These are phyloP conservation scores for Citrus hindsii DNA, from an alignment of 345 rosid species.

Conservation along the genomic window DNA sequence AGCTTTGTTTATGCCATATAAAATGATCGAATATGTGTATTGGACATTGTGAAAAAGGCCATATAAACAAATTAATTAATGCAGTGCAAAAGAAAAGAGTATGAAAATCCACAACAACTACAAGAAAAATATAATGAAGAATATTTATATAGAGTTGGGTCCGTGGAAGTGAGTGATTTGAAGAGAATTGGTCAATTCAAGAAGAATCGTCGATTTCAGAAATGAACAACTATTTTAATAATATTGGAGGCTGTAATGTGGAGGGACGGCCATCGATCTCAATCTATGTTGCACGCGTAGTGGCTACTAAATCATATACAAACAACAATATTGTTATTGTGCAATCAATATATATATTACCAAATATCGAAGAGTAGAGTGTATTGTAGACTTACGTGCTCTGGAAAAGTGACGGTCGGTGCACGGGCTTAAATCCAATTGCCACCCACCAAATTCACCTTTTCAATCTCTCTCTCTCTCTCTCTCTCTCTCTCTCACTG, in stretches of 20 bases:
- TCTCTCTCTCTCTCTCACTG: background rate
- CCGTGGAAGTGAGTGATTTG: slow-evolving; percentile 6
- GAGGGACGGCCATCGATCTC: slow-evolving; percentile 7
- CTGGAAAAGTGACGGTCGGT: slow-evolving; percentile 28
- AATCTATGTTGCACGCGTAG: slow-evolving; percentile 30
- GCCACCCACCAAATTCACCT: slow-evolving; percentile 31
- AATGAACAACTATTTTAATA: background rate
- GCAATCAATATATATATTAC: too few relatives aligned
- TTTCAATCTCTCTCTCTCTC: slow-evolving; percentile 4
- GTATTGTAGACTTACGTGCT: slow-evolving; percentile 21
- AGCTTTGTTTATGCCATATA: background rate
- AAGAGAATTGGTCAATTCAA: slow-evolving; percentile 2
- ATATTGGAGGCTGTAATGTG: background rate
- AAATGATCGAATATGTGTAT: background rate
- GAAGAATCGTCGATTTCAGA: background rate
- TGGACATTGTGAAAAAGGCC: slow-evolving; percentile 7
- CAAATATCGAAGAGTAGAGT: background rate
- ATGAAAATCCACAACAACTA: background rate
- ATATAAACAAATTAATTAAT: slow-evolving; percentile 1
- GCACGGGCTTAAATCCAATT: slow-evolving; percentile 26
- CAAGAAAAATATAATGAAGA: background rate
- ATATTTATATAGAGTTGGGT: background rate
- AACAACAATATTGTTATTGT: background rate
- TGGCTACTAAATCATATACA: slow-evolving; percentile 16
- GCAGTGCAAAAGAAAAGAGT: background rate